Base-by-base conservation (phyloP, 139 green algal species). In the Gonium pectorale region DNA sequence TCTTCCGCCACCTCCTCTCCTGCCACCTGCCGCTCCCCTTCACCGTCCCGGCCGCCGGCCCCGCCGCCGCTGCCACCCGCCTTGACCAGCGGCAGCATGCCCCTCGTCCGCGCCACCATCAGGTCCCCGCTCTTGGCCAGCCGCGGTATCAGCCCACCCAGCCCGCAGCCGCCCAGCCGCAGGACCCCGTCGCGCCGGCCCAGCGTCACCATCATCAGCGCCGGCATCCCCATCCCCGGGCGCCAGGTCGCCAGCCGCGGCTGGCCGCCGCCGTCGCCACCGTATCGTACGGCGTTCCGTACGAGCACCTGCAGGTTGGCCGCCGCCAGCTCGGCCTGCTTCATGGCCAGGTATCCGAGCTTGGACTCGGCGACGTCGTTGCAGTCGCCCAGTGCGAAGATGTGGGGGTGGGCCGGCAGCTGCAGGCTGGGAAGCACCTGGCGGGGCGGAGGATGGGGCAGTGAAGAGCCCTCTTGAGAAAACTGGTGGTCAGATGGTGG, bases 331-430 rank as follows among this genome's bases (percentile, higher is more conserved):
- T 79, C 46, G 3, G 51, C 72, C 63, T 70, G 63, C 63, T 44
- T 43, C 31, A 43, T 70, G 17, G 63, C 63, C n/a, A 70, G 63
- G 63, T 31, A 70, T 7, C 63, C 63, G 29, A 54, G 1, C 52
- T 80, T 80, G 72, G 51, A 29, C 72, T 80, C 72, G 13, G 33
- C 9, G 24, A 80, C 51, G 72, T 68, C 29, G 72, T 54, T 80
- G 35, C 35, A 56, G 72, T 80, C 72, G 5, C 72, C 72, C 51
- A 80, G 52, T 8, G 72, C 72, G 26, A 80, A 80, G 35, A 80
- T 40, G 52, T 80, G 51, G 24, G 52, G 72, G 5, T 67, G 52
- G 52, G 52, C 72, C 52, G 4, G 24, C 72, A 80, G 35, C 37
- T 80, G 72, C 52, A 80, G 52, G 4, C 6, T 64, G 46, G 70